phyloP scores from a whole-genome alignment of 2,329 filamentous ascomycete species.

The Verticillium dahliae region DNA sequence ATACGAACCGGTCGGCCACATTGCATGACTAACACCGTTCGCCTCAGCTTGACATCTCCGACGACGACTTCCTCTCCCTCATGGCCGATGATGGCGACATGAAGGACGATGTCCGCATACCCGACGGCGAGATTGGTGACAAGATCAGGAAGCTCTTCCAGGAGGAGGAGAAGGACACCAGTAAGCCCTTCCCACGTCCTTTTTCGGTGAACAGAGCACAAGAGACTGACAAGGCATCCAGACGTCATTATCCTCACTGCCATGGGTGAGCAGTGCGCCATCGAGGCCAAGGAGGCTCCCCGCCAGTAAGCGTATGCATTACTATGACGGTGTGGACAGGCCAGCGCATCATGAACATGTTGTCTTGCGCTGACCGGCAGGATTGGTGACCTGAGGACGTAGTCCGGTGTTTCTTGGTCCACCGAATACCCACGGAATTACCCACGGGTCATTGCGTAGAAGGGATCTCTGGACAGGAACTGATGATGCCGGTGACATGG shows the following conservation, averaged over 20 bases:
- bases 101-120: conserved; percentile 94
- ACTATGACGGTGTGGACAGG: not conserved
- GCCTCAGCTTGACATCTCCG: conserved; percentile 76
- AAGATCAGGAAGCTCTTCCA: conserved; percentile 79
- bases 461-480: conserved; percentile 36
- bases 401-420: conserved; percentile 26
- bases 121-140: conserved; percentile 81
- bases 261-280: conserved; percentile 90
- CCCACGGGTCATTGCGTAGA: conserved; percentile 34
- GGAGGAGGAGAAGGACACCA: conserved; percentile 83
- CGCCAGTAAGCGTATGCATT: conserved; percentile 16
- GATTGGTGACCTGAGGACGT: conserved; percentile 16
- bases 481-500: conserved; percentile 33
- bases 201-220: not conserved
- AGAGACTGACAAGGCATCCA: conserved; percentile 25
- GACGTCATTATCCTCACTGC: conserved; percentile 88
- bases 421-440: conserved; percentile 27
- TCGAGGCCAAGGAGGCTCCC: conserved; percentile 93
- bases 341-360: not conserved
- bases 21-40: not conserved
- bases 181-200: conserved; percentile 49
- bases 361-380: conserved; percentile 10
- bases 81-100: conserved; percentile 79
- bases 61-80: conserved; percentile 91
- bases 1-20: not conserved